Evolutionary conservation across 2,329 filamentous ascomycete species (phyloP), one percentile per base, ranked within the genome.

Genomic region (Diplocarpon mali): DNA sequence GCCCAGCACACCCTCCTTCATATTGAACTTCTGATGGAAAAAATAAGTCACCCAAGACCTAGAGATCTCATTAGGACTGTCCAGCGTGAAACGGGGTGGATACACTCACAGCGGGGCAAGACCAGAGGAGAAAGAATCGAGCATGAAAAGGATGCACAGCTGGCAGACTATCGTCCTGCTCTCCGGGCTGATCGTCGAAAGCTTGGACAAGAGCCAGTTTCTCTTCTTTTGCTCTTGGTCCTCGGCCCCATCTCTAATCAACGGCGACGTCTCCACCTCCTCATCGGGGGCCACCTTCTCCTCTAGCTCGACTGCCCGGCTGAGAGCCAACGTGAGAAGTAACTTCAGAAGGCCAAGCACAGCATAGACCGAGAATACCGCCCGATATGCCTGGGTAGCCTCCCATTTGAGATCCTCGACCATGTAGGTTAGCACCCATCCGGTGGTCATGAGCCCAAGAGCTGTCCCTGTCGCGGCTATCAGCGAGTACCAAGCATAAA

Each of bases 401-500:
- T 59, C 57, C 69, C 73, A 78, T 0, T 58, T 60, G 3, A 65
- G 55, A 14, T 55, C 54, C 1, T 58, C 54, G 16, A 69, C 66
- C 27, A 82, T 62, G 3, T 66, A 58, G 35, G 74, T 69, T 4
- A 82, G 68, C 2, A 70, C 57, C 75, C 76, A 81, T 2, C 81
- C 81, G 44, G 72, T 72, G 0, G 66, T 63, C 36, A 79, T 63
- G 47, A 76, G 71, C 1, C 81, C 80, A 13, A 73, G 65, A 0
- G 81, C 78, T 0, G 72, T 69, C 0, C 80, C 80, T 0, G 75
- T 71, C 0, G 69, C 72, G 2, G 80, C 80, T 1, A 69, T 59
- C 6, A 80, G 64, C 5, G 66, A 71, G 53, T 80, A 80, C 76
- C 76, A 80, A 3, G 76, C 76, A 49, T 75, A 80, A 24, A 80